A percentile compares a stretch with the other conserved stretches of the same genome.
These are phyloP conservation scores for Mortierella sp. DNA, from an alignment of 371 early-diverging fungal species.

Conservation along the genomic window DNA sequence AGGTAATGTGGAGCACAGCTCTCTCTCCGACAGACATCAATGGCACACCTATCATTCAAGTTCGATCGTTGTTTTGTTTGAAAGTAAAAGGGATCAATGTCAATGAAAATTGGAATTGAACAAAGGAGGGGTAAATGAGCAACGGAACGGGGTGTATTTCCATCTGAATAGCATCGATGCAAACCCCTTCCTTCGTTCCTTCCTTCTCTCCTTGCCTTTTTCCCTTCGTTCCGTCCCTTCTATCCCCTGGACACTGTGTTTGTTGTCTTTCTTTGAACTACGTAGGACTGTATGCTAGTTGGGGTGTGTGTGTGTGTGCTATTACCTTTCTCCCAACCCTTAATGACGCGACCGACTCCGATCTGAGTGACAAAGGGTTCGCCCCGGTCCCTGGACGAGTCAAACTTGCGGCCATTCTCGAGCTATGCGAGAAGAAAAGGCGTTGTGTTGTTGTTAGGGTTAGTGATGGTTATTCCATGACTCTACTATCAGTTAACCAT, in stretches of 20 bases:
- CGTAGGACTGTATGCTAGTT: no score
- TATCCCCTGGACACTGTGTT: no score
- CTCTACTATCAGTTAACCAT: neutral
- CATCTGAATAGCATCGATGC: no score
- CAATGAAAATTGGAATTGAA: no score
- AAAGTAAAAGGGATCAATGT: neutral
- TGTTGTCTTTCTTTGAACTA: no score
- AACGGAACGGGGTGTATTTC: neutral
- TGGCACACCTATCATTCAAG: conserved; percentile 80
- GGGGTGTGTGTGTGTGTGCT: no score
- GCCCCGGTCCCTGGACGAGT: conserved; percentile 88
- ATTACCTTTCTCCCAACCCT: conserved; percentile 81
- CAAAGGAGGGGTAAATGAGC: neutral
- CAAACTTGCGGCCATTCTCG: conserved; percentile 85
- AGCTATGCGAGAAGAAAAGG: conserved; percentile 41
- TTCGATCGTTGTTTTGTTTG: neutral
- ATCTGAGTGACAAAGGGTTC: conserved; percentile 86
- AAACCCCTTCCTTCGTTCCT: no score
- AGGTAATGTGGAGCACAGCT: conserved; percentile 79
- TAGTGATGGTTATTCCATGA: neutral
- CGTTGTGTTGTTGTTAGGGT: neutral
- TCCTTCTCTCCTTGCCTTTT: no score
- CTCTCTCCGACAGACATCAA: conserved; percentile 87
- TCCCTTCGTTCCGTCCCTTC: no score
- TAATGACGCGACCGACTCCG: conserved; percentile 96